Evolutionary conservation across 371 early-diverging fungal species (phyloP).

Genomic region (Mortierella sp.): DNA sequence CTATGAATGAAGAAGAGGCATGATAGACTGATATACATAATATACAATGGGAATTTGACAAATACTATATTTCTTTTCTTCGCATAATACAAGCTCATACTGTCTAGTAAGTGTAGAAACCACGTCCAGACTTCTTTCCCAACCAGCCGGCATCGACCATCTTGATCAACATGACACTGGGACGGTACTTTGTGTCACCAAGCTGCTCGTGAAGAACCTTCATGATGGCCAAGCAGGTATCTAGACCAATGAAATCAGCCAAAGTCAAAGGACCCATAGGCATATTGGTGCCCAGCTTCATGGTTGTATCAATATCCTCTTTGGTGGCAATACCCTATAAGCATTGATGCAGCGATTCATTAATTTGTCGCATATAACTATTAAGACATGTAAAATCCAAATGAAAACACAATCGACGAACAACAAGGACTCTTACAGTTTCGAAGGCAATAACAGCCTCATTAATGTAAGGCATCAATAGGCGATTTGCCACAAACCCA

Average conservation of each 20-base stretch:
- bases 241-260: conserved; percentile 98
- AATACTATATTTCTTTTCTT: neutral
- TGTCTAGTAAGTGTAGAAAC: conserved; percentile 77
- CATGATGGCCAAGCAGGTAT: conserved; percentile 98
- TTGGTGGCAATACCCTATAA: conserved; percentile 87
- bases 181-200: conserved; percentile 98
- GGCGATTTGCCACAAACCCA: conserved; percentile 97
- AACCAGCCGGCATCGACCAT: conserved; percentile 98
- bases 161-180: conserved; percentile 90
- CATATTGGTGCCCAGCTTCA: conserved; percentile 96
- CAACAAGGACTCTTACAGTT: conserved; percentile 66
- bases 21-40: neutral
- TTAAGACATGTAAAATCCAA: too few species aligned
- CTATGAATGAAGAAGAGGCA: conserved; percentile 41
- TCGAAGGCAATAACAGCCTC: conserved; percentile 93
- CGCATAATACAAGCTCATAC: neutral
- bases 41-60: neutral
- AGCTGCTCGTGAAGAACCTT: conserved; percentile 92
- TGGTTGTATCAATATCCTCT: conserved; percentile 98
- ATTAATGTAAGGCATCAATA: conserved; percentile 99
- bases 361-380: neutral
- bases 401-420: neutral
- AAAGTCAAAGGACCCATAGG: conserved; percentile 98
- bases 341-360: neutral
- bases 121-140: conserved; percentile 93